phyloP scores from a whole-genome alignment of 2,329 filamentous ascomycete genomes.

The Pseudopyricularia cyperi region DNA sequence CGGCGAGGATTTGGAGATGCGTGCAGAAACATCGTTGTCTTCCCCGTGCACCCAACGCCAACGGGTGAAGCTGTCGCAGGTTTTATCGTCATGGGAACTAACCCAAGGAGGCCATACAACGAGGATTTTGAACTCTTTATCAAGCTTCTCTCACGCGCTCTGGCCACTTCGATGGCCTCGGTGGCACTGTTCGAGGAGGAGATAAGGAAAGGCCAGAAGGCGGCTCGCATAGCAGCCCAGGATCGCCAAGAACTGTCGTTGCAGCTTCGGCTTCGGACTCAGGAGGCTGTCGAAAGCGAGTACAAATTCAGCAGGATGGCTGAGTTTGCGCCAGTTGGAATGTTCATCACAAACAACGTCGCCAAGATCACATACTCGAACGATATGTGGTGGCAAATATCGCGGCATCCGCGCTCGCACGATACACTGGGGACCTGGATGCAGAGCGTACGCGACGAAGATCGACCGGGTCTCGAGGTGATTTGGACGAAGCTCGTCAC shows the following conservation, averaged over 20 bases:
- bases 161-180: constrained; percentile 56
- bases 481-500: constrained; percentile 27
- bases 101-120: constrained; percentile 59
- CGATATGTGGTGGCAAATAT: constrained; percentile 47
- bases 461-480: constrained; percentile 22
- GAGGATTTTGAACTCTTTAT: constrained; percentile 60
- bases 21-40: constrained; percentile 51
- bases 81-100: constrained; percentile 56
- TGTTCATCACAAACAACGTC: constrained; percentile 54
- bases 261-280: constrained; percentile 44
- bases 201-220: constrained; percentile 40
- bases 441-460: constrained; percentile 31
- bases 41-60: constrained; percentile 49
- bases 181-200: constrained; percentile 61
- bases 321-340: constrained; percentile 63
- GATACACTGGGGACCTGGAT: constrained; percentile 22
- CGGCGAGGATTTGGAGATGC: constrained; percentile 54
- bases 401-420: constrained; percentile 17
- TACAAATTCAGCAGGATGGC: constrained; percentile 58
- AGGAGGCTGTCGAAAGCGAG: constrained; percentile 37
- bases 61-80: constrained; percentile 54
- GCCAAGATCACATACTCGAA: constrained; percentile 61
- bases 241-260: constrained; percentile 54
- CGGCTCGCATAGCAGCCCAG: constrained; percentile 51
- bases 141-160: constrained; percentile 36